Evolutionary conservation across 2,329 filamentous ascomycete genomes (phyloP).

Genomic region (Exophiala mesophila): DNA sequence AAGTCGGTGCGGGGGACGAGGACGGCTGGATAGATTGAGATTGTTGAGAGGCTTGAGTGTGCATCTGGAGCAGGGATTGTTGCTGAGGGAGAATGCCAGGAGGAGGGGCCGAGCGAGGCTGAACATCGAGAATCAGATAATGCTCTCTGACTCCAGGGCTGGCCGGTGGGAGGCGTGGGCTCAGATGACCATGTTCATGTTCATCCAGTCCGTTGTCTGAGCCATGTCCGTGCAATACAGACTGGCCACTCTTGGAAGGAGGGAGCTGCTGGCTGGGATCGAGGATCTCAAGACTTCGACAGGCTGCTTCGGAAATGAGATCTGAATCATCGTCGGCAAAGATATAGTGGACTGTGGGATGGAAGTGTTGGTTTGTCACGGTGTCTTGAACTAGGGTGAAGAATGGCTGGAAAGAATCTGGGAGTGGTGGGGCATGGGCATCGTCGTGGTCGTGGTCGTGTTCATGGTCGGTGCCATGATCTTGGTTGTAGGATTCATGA

Average conservation of each 20-base stretch:
- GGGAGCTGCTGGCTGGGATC: slow-evolving; percentile 23
- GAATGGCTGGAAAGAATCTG: slow-evolving; percentile 65
- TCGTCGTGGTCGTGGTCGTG: slow-evolving; percentile 6
- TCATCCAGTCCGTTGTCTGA: slow-evolving; percentile 20
- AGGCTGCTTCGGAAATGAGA: slow-evolving; percentile 61
- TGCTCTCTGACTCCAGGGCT: slow-evolving; percentile 48
- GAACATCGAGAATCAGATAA: slow-evolving; percentile 54
- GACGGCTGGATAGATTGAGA: not conserved
- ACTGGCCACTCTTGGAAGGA: slow-evolving; percentile 6
- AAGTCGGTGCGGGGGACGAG: not conserved
- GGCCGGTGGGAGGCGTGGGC: slow-evolving; percentile 43
- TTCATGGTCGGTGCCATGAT: slow-evolving; percentile 8
- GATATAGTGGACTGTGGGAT: slow-evolving; percentile 85
- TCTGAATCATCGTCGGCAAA: slow-evolving; percentile 89
- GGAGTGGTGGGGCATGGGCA: slow-evolving; percentile 32
- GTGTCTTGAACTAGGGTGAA: slow-evolving; percentile 80
- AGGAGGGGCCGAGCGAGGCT: slow-evolving; percentile 29
- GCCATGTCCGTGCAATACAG: not conserved
- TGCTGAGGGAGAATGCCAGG: slow-evolving; percentile 25
- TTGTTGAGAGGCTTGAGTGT: slow-evolving; percentile 49
- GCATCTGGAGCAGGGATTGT: slow-evolving; percentile 30
- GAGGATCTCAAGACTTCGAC: slow-evolving; percentile 47
- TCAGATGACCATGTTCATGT: slow-evolving; percentile 24
- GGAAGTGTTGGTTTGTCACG: slow-evolving; percentile 67
- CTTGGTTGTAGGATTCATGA: slow-evolving; percentile 16